Evolutionary conservation across 768 basidiomycete species (phyloP), one percentile per base, ranked within the genome.

Genomic region (Russula emetica): DNA sequence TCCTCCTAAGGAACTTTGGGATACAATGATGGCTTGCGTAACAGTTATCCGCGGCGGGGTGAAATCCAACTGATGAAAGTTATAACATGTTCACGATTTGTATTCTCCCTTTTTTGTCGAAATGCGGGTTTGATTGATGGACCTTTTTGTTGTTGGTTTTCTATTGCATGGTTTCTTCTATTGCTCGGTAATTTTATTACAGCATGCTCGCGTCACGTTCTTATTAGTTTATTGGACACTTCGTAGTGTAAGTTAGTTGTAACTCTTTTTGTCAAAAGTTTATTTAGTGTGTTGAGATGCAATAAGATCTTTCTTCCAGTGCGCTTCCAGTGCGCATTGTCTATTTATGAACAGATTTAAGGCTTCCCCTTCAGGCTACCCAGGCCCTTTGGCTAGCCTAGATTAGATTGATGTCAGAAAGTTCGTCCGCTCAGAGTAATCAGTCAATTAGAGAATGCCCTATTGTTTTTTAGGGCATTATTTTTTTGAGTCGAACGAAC

Each of bases 1-100:
- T 22, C 61, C 32, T 18, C 52, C 53, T 6, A 61, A 64, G 24
- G 70, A 71, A n/a, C 45, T 73, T 20, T 75, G 74, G 74, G 74
- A 75, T 52, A 70, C 72, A 8, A 51, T 73, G 42, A 62, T 73
- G 26, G 70, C 72, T 9, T 73, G 72, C 30, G 66, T 75, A 34
- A 73, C 71, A 3, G 67, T 75, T 26, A 66, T 72, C 26, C 71
- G 66, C n/a, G 53, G 58, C 24, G 53, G 47, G 42, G 45, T 22
- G 14, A 55, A 55, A 32, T 7, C 45, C 5, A 30, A 50, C 4
- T 55, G 53, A 62, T 45, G 1, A 9, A 28, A 40, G 11, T 14
- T 22, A 6, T 28, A 11, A 8, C 5, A n/a, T 18, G 32, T 45
- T 28, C 26, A 3, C 18, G 10, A 22, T 11, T 61, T 32, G 10